Evolutionary conservation across 2,329 filamentous ascomycete species (phyloP).

Genomic region (Plectosphaerella plurivora): DNA sequence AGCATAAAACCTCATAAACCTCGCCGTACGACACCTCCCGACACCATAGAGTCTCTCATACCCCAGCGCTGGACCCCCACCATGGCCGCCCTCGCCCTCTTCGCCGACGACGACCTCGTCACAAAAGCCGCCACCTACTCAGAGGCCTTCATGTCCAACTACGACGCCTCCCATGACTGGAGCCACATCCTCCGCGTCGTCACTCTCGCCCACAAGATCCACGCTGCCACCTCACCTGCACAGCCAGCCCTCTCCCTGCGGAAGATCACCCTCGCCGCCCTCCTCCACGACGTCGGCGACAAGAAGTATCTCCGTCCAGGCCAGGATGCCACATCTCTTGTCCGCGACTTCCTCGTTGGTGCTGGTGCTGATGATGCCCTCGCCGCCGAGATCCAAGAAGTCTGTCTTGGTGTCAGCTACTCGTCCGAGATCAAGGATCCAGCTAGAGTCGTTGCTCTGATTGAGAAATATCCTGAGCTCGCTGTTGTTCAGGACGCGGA

Average conservation of each 20-base stretch:
- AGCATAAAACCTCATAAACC: not conserved
- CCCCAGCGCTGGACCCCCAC: too few species aligned
- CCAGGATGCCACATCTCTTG: constrained; percentile 51
- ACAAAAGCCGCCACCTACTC: constrained; percentile 60
- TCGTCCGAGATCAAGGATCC: constrained; percentile 67
- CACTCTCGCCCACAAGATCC: constrained; percentile 63
- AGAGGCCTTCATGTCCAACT: constrained; percentile 66
- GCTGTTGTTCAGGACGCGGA: constrained; percentile 91
- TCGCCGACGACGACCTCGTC: constrained; percentile 37
- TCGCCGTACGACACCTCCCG: not conserved
- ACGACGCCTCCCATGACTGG: constrained; percentile 87
- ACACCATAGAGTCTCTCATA: too few species aligned
- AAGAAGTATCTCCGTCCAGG: constrained; percentile 67
- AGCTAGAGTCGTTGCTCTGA: constrained; percentile 51
- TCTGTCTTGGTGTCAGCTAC: constrained; percentile 77
- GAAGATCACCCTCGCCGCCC: constrained; percentile 63
- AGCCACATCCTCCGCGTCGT: constrained; percentile 77
- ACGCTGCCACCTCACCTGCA: constrained; percentile 28
- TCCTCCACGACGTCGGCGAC: constrained; percentile 88
- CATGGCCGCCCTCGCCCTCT: constrained; percentile 1
- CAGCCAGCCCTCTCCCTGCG: constrained; percentile 36
- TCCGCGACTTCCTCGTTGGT: constrained; percentile 49
- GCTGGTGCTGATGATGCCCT: constrained; percentile 53
- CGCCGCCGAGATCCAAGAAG: constrained; percentile 62
- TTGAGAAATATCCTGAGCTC: constrained; percentile 66